Conservation (phyloP, 2,329 filamentous ascomycete species). For the Penicillium aurantiogriseum region DNA sequence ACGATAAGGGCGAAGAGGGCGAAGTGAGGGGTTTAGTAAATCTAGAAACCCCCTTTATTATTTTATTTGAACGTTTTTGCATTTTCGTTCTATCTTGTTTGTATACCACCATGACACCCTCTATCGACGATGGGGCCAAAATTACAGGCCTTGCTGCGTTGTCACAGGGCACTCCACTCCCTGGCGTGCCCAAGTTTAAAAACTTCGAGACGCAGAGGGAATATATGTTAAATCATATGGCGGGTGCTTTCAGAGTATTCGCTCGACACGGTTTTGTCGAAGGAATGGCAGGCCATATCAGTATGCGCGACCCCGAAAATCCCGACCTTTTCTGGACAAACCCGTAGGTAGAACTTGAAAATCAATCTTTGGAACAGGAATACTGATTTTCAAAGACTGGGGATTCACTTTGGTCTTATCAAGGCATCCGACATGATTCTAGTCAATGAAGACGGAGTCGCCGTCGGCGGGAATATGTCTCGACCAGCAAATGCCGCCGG, state of each 20-base stretch:
- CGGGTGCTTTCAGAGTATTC: slow-evolving; percentile 40
- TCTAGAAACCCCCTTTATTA: no score
- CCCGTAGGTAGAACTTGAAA: slow-evolving; percentile 17
- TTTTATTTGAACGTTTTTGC: no score
- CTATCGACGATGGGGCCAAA: neutral
- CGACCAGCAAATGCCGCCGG: no score
- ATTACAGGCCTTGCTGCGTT: neutral
- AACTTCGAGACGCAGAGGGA: neutral
- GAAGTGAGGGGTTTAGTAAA: no score
- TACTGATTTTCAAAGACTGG: no score
- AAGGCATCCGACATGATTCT: no score
- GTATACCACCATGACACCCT: neutral
- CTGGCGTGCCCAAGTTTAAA: neutral
- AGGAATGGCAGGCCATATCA: slow-evolving; percentile 44
- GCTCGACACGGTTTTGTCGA: slow-evolving; percentile 17
- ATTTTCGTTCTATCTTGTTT: no score
- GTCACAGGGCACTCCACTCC: neutral
- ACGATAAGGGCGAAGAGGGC: neutral
- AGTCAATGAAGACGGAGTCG: no score
- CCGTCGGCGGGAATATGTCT: no score
- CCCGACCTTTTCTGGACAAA: slow-evolving; percentile 41
- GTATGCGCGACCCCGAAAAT: slow-evolving; percentile 38
- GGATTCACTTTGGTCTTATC: no score
- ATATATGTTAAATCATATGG: slow-evolving; percentile 36
- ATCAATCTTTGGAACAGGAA: no score